A percentile compares a stretch with the other conserved stretches of the same genome.
phyloP scores from a whole-genome alignment of 805 yeast genomes.

The Suhomyces tanzawaensis region DNA sequence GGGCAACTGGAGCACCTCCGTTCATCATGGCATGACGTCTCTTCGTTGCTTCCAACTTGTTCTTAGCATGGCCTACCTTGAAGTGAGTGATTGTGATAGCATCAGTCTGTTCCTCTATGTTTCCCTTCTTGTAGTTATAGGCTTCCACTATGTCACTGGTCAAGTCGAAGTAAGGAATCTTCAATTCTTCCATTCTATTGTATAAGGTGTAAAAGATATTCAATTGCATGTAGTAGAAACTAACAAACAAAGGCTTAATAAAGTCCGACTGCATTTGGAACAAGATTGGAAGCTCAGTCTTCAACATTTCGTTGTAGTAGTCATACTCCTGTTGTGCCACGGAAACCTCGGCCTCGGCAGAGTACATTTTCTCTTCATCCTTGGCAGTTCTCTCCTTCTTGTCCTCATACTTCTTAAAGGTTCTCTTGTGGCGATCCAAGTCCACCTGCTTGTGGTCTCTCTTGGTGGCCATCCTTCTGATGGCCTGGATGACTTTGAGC shows the following conservation, averaged over 20 bases:
- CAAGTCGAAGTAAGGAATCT: conserved; percentile 93
- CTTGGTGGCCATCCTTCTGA: conserved; percentile 92
- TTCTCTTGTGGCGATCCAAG: conserved; percentile 77
- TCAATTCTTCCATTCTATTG: conserved; percentile 90
- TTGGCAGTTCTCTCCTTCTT: conserved; percentile 82
- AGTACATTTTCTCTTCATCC: conserved; percentile 88
- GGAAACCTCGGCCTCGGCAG: conserved; percentile 83
- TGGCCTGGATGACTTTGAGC: conserved; percentile 72
- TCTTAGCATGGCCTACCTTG: conserved; percentile 83
- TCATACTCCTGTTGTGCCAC: conserved; percentile 94
- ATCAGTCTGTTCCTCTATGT: conserved; percentile 86
- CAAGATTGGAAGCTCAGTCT: conserved; percentile 82
- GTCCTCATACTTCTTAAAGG: conserved; percentile 67
- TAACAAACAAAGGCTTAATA: conserved; percentile 89
- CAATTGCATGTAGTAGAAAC: conserved; percentile 95
- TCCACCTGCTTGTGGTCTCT: conserved; percentile 95
- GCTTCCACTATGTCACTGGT: conserved; percentile 80
- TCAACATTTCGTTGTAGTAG: conserved; percentile 92
- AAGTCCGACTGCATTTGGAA: conserved; percentile 89
- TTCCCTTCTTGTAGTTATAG: conserved; percentile 78
- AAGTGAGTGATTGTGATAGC: conserved; percentile 88
- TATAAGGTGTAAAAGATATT: conserved; percentile 93
- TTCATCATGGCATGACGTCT: conserved; percentile 57
- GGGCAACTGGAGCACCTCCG: conserved; percentile 23
- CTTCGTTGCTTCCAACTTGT: conserved; percentile 78